Conservation (phyloP, 805 yeast genomes). For the Candida ortonii region DNA sequence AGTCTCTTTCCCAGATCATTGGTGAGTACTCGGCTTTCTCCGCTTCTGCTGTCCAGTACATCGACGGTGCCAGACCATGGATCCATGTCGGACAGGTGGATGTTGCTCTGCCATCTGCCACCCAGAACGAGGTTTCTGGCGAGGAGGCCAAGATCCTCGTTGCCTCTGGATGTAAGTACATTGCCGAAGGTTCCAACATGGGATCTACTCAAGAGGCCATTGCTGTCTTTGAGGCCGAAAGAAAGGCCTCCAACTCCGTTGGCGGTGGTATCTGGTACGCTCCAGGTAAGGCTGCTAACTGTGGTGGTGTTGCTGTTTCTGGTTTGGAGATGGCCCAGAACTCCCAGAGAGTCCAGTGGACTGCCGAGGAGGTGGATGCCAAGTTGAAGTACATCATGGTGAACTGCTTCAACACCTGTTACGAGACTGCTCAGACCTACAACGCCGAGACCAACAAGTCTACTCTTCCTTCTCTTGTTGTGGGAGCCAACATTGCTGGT, state of each 20-base stretch:
- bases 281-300: constrained; percentile 98
- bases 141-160: constrained; percentile 94
- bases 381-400: constrained; percentile 92
- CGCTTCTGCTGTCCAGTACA: constrained; percentile 64
- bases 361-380: constrained; percentile 86
- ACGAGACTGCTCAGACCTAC: constrained; percentile 80
- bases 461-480: constrained; percentile 87
- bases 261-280: constrained; percentile 87
- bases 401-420: constrained; percentile 89
- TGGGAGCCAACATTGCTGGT: constrained; percentile 99
- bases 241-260: constrained; percentile 43
- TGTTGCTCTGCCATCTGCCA: constrained; percentile 96
- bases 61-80: constrained; percentile 97
- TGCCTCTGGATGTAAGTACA: constrained; percentile 85
- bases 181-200: constrained; percentile 99
- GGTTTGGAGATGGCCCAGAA: constrained; percentile 99
- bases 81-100: constrained; percentile 85
- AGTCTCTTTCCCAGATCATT: constrained; percentile 67
- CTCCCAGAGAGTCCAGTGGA: constrained; percentile 91
- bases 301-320: constrained; percentile 99
- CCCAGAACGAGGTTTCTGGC: constrained; percentile 96
- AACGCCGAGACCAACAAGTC: constrained; percentile 62
- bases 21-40: constrained; percentile 58
- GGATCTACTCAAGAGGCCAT: constrained; percentile 98
- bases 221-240: constrained; percentile 84